Percentiles rank a stretch among this genome's conserved stretches.
Evolutionary conservation across 257 asterid species (phyloP).

Genomic region (Rubia yunnanensis): DNA sequence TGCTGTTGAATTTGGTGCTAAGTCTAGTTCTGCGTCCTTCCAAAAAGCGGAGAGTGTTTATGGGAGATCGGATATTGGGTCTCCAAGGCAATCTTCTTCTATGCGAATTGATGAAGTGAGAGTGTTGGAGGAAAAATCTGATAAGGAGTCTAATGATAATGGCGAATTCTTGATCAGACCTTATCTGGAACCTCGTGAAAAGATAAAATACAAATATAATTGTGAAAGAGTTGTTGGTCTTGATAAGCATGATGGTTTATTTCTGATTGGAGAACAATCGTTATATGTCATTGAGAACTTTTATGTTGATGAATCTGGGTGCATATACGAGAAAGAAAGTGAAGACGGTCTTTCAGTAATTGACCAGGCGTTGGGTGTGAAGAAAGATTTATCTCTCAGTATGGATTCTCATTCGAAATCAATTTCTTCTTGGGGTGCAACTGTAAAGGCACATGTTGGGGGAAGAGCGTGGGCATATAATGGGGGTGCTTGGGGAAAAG

Average conservation of each 20-base stretch:
- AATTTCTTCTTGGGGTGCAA: constrained; percentile 76
- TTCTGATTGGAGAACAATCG: constrained; percentile 85
- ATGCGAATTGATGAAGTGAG: constrained; percentile 51
- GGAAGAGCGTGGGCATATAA: constrained; percentile 99
- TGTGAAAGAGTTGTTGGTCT: constrained; percentile 99
- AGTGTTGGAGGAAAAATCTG: constrained; percentile 62
- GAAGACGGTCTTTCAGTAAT: constrained; percentile 92
- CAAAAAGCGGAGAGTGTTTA: constrained; percentile 63
- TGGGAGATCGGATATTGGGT: constrained; percentile 72
- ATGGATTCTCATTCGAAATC: constrained; percentile 84
- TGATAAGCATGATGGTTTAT: constrained; percentile 95
- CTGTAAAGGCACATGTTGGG: constrained; percentile 61
- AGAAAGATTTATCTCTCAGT: constrained; percentile 76
- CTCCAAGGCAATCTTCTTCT: constrained; percentile 64
- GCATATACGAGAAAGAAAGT: constrained; percentile 85
- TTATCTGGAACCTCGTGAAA: constrained; percentile 73
- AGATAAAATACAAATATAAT: constrained; percentile 80
- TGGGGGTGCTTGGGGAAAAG: constrained; percentile 99
- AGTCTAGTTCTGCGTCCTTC: constrained; percentile 66
- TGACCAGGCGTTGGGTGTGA: constrained; percentile 97
- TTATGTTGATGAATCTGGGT: constrained; percentile 83
- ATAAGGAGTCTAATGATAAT: constrained; percentile 80
- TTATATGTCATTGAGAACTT: constrained; percentile 89
- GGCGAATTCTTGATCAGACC: constrained; percentile 98
- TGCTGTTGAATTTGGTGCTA: constrained; percentile 76